Evolutionary conservation across 352 stramenopile genomes (phyloP).

Genomic region (Phytophthora citrophthora): DNA sequence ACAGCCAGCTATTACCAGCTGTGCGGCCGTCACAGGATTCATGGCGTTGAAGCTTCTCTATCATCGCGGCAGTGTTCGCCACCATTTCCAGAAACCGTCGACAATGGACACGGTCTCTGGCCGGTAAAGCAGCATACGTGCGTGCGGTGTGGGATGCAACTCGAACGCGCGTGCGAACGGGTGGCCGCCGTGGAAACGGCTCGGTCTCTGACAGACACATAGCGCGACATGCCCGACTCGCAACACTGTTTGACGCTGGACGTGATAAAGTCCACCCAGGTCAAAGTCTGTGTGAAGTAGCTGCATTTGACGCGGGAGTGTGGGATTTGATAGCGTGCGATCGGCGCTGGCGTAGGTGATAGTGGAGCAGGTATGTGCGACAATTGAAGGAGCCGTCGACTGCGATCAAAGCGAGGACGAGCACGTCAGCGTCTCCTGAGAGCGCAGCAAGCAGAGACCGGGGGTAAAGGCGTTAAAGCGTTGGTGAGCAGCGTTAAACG

Average conservation of each 20-base stretch:
- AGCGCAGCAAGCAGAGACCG: not conserved
- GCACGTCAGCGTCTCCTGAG: not conserved
- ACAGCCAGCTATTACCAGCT: conserved; percentile 18
- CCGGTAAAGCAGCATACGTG: conserved; percentile 16
- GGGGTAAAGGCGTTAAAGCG: not conserved
- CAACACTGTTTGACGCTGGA: conserved; percentile 18
- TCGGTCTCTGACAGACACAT: conserved; percentile 1
- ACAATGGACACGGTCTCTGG: conserved; percentile 24
- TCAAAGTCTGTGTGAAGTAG: conserved; percentile 3
- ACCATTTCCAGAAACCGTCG: conserved; percentile 15
- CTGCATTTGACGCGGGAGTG: conserved; percentile 6
- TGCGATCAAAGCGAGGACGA: too few species aligned
- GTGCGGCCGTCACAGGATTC: conserved; percentile 9
- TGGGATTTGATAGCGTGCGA: conserved; percentile 9
- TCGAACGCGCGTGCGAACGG: conserved; percentile 8
- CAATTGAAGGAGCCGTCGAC: conserved; percentile 4
- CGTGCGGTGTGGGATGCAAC: conserved; percentile 14
- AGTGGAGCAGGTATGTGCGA: conserved; percentile 17
- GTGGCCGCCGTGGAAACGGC: conserved; percentile 18
- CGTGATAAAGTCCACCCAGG: conserved; percentile 10
- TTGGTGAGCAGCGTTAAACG: conserved; percentile 8
- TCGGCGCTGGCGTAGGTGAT: conserved; percentile 16
- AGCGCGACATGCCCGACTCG: conserved; percentile 25
- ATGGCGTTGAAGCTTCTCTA: conserved; percentile 14
- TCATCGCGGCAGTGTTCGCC: conserved; percentile 6